Evolutionary conservation across 2,329 filamentous ascomycete species (phyloP).

Genomic region (Fusarium longipes): DNA sequence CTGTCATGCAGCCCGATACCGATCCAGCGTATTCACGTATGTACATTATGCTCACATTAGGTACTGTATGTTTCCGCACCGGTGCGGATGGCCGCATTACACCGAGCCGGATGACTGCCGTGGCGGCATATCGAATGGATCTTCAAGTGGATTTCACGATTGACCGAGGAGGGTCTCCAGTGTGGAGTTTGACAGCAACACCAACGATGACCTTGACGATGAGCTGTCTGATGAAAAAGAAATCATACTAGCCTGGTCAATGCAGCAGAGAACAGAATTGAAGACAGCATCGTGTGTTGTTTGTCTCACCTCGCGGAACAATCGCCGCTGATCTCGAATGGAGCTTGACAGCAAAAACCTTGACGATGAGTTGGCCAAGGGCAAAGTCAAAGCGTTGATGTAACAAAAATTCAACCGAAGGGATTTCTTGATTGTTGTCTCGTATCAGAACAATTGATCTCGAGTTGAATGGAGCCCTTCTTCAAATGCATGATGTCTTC

Average conservation of each 20-base stretch:
- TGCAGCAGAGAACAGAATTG: neutral
- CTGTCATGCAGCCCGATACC: constrained; percentile 23
- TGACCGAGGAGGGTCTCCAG: neutral
- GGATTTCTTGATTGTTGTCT: neutral
- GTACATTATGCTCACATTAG: constrained; percentile 10
- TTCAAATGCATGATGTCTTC: neutral
- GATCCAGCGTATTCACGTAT: constrained; percentile 18
- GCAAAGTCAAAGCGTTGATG: neutral
- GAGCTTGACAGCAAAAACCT: constrained; percentile 9
- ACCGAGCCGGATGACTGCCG: constrained; percentile 20
- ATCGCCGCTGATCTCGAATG: neutral
- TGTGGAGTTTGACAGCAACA: constrained; percentile 4
- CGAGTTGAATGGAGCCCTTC: neutral
- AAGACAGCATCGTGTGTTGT: neutral
- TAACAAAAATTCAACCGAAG: neutral
- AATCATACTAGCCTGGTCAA: neutral
- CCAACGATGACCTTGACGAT: neutral
- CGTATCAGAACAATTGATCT: neutral
- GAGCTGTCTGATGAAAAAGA: neutral
- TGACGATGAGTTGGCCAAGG: constrained; percentile 5
- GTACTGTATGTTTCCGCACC: neutral
- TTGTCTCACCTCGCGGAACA: neutral
- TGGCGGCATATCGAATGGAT: constrained; percentile 13
- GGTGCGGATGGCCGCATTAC: constrained; percentile 8
- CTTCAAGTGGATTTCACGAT: constrained; percentile 3